These are phyloP conservation scores for Microbotryomycetes sp. DNA, from an alignment of 1,284 basidiomycete species.

Conservation along the genomic window DNA sequence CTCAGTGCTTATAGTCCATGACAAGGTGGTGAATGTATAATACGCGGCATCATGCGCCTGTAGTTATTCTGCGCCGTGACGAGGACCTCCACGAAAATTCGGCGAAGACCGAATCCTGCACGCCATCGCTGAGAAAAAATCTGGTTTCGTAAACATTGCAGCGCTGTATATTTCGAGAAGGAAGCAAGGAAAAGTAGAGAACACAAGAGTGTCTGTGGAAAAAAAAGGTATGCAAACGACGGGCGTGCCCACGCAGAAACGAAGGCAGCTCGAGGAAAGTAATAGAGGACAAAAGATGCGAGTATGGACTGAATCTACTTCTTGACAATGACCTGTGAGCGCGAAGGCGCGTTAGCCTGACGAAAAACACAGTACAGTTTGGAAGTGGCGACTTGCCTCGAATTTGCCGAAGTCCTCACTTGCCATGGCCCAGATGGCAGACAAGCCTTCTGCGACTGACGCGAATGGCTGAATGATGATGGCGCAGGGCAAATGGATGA, in stretches of 20 bases:
- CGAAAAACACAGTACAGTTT: background rate
- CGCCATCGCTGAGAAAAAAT: no score
- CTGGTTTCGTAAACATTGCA: no score
- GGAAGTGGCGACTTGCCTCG: conserved; percentile 1
- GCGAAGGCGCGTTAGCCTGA: background rate
- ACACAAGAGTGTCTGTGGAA: background rate
- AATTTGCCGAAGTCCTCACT: conserved; percentile 33
- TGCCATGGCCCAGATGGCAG: conserved; percentile 43
- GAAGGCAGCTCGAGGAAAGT: background rate
- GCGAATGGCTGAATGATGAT: conserved; percentile 41
- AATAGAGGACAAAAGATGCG: conserved; percentile 4
- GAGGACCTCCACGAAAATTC: no score
- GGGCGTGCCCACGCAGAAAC: no score
- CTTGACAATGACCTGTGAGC: conserved; percentile 30
- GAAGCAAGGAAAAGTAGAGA: background rate
- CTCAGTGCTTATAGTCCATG: background rate
- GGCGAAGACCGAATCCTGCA: no score
- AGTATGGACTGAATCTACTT: conserved; percentile 6
- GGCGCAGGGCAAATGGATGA: conserved; percentile 38
- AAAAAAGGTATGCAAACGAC: background rate
- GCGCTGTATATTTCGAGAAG: background rate
- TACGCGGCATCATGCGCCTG: background rate
- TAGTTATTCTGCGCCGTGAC: no score
- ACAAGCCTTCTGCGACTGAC: conserved; percentile 41
- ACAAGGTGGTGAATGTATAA: background rate